phyloP scores from a whole-genome alignment of 305 asterid species.

The Fraxinus dipetala region DNA sequence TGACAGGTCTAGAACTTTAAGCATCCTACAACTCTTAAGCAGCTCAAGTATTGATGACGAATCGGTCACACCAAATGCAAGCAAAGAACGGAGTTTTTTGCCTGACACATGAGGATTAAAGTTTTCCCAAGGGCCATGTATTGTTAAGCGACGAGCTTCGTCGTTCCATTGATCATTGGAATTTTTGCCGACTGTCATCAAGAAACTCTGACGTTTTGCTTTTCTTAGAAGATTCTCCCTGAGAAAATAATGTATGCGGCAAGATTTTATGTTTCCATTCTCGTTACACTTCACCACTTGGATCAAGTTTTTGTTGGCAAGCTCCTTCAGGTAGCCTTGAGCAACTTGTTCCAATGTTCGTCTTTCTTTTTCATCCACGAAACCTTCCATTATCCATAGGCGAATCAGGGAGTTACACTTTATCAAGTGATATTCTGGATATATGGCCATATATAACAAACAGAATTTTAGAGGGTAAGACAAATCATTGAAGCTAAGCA shows the following conservation, averaged over 20 bases:
- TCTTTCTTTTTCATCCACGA: conserved; percentile 23
- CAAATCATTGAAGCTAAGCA: conserved; percentile 29
- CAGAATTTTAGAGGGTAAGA: conserved; percentile 31
- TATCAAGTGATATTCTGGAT: conserved; percentile 24
- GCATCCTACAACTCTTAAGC: not conserved
- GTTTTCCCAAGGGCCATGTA: conserved; percentile 4
- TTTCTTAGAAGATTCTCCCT: conserved; percentile 14
- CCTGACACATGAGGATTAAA: not conserved
- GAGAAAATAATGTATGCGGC: conserved; percentile 29
- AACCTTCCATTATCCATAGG: conserved; percentile 35
- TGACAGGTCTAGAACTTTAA: conserved; percentile 21
- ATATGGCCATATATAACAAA: conserved; percentile 32
- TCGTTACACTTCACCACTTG: not conserved
- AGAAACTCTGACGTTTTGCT: conserved; percentile 5
- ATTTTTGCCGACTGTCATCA: not conserved
- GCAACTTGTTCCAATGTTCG: conserved; percentile 31
- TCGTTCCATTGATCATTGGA: not conserved
- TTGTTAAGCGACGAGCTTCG: conserved; percentile 29
- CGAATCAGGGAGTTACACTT: conserved; percentile 12
- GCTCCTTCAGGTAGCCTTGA: conserved; percentile 30
- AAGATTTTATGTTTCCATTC: conserved; percentile 17
- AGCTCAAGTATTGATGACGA: not conserved
- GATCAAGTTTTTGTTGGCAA: conserved; percentile 31
- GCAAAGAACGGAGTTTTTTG: conserved; percentile 23
- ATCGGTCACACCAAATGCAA: not conserved